phyloP scores from a whole-genome alignment of 495 filamentous ascomycete species.

The Hyaloscypha finlandica region DNA sequence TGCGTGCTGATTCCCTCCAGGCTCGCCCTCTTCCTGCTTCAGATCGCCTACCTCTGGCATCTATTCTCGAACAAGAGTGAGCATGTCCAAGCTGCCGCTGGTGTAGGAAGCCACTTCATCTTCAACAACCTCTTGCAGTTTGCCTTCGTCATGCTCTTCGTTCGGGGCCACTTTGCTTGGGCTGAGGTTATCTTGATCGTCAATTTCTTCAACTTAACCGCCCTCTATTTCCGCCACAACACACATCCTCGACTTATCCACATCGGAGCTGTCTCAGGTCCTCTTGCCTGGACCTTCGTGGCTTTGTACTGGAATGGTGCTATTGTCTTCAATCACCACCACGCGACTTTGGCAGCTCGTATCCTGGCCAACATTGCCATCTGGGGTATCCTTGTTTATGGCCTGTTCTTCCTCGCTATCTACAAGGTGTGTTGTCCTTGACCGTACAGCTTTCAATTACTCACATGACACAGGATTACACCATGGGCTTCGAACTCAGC shows the following conservation, averaged over 20 bases:
- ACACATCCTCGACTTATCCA: constrained; percentile 71
- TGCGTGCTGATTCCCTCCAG: constrained; percentile 40
- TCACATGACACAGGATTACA: constrained; percentile 59
- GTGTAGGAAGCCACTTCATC: constrained; percentile 83
- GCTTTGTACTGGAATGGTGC: constrained; percentile 87
- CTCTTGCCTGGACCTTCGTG: constrained; percentile 81
- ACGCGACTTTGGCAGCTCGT: constrained; percentile 55
- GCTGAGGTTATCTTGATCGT: constrained; percentile 73
- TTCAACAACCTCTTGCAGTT: constrained; percentile 79
- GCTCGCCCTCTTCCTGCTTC: constrained; percentile 73
- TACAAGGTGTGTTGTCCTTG: constrained; percentile 52
- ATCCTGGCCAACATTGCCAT: constrained; percentile 84
- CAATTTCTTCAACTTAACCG: constrained; percentile 77
- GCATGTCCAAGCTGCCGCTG: constrained; percentile 66
- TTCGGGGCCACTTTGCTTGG: constrained; percentile 68
- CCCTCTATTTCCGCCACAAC: constrained; percentile 77
- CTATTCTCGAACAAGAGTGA: constrained; percentile 67
- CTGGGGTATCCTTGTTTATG: constrained; percentile 76
- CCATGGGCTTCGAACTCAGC: constrained; percentile 76
- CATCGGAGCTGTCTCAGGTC: constrained; percentile 69
- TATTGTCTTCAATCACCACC: constrained; percentile 61
- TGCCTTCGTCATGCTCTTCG: constrained; percentile 80
- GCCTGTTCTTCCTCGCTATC: constrained; percentile 65
- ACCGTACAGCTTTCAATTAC: background rate
- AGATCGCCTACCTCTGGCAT: constrained; percentile 72